Conservation (phyloP, 331 rosid species). For the Dryas integrifolia region DNA sequence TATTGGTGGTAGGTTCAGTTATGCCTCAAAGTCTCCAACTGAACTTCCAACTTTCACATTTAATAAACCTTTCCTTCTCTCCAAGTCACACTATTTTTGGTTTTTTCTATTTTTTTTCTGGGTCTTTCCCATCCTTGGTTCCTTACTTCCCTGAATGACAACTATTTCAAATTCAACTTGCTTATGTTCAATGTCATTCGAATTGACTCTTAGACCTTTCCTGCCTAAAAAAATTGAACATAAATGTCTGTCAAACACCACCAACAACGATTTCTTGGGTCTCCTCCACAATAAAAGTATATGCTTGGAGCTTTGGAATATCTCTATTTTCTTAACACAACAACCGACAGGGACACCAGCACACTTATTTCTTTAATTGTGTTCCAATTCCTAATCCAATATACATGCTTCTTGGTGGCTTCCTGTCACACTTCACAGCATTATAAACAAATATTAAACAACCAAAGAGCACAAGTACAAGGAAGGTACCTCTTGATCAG, state of each 20-base stretch:
- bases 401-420: background rate
- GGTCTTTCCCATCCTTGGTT: background rate
- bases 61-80: background rate
- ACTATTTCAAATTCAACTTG: background rate
- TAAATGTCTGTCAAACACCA: background rate
- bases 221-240: background rate
- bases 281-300: background rate
- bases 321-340: background rate
- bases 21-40: background rate
- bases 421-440: background rate
- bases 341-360: slow-evolving; percentile 14
- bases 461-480: background rate
- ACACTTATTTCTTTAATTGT: no score
- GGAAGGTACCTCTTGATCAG: background rate
- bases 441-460: background rate
- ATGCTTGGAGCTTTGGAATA: slow-evolving; percentile 3
- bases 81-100: background rate
- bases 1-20: background rate
- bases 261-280: slow-evolving; percentile 13
- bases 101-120: background rate
- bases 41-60: background rate
- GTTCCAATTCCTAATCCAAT: background rate
- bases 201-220: background rate
- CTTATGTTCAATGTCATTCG: background rate
- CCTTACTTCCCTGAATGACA: background rate